phyloP scores from a whole-genome alignment of 495 filamentous ascomycete genomes.

The Penicillium cataractarum region DNA sequence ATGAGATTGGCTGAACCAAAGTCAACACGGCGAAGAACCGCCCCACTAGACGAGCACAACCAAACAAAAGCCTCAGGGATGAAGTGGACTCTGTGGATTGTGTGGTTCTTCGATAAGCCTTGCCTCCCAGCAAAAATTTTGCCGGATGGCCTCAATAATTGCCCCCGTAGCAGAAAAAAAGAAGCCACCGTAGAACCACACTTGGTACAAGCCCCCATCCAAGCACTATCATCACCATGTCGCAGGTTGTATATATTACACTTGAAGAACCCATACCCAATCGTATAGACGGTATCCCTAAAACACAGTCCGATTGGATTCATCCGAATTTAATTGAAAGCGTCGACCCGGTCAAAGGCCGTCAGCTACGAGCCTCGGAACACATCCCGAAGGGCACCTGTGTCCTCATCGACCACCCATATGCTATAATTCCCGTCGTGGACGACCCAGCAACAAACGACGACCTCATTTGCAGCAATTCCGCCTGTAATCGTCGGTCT shows the following conservation, averaged over 20 bases:
- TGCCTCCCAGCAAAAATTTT: conserved; percentile 15
- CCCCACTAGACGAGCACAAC: conserved; percentile 24
- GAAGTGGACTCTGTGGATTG: background rate
- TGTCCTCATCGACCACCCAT: conserved; percentile 40
- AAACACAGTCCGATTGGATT: conserved; percentile 33
- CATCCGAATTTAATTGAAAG: conserved; percentile 40
- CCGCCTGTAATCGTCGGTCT: conserved; percentile 33
- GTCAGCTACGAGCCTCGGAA: conserved; percentile 36
- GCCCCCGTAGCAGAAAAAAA: conserved; percentile 1
- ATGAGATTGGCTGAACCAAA: conserved; percentile 14
- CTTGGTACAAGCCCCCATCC: background rate
- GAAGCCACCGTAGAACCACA: conserved; percentile 3
- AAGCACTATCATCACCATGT: conserved; percentile 25
- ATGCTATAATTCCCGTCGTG: conserved; percentile 40
- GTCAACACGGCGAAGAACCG: conserved; percentile 16
- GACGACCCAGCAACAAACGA: conserved; percentile 30
- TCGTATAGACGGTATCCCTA: conserved; percentile 15
- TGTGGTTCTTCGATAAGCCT: conserved; percentile 1
- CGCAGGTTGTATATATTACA: conserved; percentile 29
- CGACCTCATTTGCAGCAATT: conserved; percentile 40
- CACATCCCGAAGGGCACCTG: conserved; percentile 34
- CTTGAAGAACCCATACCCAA: conserved; percentile 16
- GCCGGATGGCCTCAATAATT: conserved; percentile 7
- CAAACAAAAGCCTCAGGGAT: conserved; percentile 3
- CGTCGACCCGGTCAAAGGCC: conserved; percentile 39